Evolutionary conservation across 306 rosid genomes (phyloP), one percentile per base, ranked within the genome.

Genomic region (Glycyrrhiza uralensis): DNA sequence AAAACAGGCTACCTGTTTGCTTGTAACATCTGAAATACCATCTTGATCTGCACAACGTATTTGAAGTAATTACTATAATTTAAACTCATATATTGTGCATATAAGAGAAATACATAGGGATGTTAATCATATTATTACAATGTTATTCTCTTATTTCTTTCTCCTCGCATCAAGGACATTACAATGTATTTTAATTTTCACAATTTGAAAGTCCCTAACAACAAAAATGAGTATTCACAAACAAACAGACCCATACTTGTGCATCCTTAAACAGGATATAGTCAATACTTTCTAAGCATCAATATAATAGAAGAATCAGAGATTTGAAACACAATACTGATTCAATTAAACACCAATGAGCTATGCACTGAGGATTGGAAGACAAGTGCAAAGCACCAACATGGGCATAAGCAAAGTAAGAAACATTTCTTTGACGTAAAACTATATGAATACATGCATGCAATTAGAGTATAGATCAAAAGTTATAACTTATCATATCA

Each of bases 31-130:
- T 38, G 83, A 74, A 59, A 74, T 33, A 60, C 65, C 86, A 71
- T 64, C 70, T 71, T 59, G 85, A 82, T 86, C 98, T 94, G 96
- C 89, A 87, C 3, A 70, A 62, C 29, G 68, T 29, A 74, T 38
- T 46, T 22, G 22, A 74, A 79, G 44, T 49, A 69, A 72, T 63
- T 44, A 64, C 33, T 68, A 15, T n/a, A 71, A 66, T 36, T 69
- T 55, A 41, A 77, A 59, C 68, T 20, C 47, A 39, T 19, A 19
- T 20, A 24, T 36, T 28, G 26, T 0, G 50, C 38, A 66, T 4
- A 29, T 15, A 41, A 75, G 52, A 70, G 11, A 75, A 71, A 18
- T 13, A 14, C 69, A 69, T 39, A 62, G 7, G 8, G 22, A 41
- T 15, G 41, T 6, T 5, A 56, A 65, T 47, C 14, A 2, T 59